Evolutionary conservation across 1,284 basidiomycete genomes (phyloP).

Genomic region (Cutaneotrichosporon dermatis): DNA sequence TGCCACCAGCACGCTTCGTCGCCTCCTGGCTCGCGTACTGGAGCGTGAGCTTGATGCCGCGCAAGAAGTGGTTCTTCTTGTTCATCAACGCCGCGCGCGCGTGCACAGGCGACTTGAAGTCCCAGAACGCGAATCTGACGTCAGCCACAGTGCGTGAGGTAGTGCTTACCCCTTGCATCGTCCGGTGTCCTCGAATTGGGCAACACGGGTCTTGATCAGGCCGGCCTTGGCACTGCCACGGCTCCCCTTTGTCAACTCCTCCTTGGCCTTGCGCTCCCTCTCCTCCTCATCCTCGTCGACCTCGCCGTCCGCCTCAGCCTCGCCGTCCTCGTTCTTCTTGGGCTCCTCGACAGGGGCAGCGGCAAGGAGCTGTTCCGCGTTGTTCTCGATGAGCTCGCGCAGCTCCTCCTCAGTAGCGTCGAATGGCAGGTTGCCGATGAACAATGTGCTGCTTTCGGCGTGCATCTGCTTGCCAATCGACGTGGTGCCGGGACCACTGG

Average conservation of each 20-base stretch:
- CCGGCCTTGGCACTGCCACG: slow-evolving; percentile 55
- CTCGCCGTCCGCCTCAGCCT: slow-evolving; percentile 20
- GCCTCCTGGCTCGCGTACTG: slow-evolving; percentile 46
- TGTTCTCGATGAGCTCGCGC: slow-evolving; percentile 47
- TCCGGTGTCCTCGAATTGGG: slow-evolving; percentile 91
- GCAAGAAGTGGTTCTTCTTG: slow-evolving; percentile 73
- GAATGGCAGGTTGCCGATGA: slow-evolving; percentile 54
- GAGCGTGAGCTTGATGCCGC: slow-evolving; percentile 57
- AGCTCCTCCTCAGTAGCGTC: slow-evolving; percentile 76
- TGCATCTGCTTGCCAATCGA: slow-evolving; percentile 44
- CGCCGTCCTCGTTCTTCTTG: slow-evolving; percentile 17
- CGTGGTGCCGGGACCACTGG: slow-evolving; percentile 24
- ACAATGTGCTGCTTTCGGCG: slow-evolving; percentile 42
- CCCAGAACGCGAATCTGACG: slow-evolving; percentile 85
- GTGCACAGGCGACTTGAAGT: slow-evolving; percentile 72
- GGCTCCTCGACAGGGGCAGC: slow-evolving; percentile 20
- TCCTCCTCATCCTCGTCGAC: slow-evolving; percentile 32
- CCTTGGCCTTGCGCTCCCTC: slow-evolving; percentile 34
- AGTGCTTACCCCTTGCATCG: slow-evolving; percentile 82
- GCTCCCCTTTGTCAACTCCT: slow-evolving; percentile 22
- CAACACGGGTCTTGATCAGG: slow-evolving; percentile 84
- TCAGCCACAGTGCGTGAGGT: not conserved
- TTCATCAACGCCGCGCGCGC: slow-evolving; percentile 81
- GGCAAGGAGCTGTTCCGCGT: slow-evolving; percentile 56
- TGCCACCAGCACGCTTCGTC: slow-evolving; percentile 32